phyloP scores from a whole-genome alignment of 2,329 filamentous ascomycete species.

The Stemphylium vesicarium region DNA sequence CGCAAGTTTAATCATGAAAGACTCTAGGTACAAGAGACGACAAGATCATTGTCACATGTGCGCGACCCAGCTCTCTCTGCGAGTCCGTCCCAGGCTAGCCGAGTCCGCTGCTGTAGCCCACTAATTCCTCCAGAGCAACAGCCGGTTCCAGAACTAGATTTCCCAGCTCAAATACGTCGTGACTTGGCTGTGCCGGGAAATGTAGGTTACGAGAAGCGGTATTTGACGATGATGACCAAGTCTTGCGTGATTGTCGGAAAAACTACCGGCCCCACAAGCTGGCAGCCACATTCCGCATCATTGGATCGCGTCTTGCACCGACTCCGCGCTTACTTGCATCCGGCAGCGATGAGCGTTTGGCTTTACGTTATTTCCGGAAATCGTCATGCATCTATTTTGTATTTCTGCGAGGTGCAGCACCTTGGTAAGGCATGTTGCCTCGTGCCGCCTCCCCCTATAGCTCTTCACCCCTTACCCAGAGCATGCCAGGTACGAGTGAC shows the following conservation, averaged over 20 bases:
- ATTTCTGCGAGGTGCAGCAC: background rate
- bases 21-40: too few species aligned
- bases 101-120: too few species aligned
- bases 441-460: too few species aligned
- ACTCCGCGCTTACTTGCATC: background rate
- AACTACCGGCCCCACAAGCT: background rate
- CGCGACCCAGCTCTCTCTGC: too few species aligned
- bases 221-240: background rate
- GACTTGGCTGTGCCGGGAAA: too few species aligned
- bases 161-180: too few species aligned
- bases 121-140: too few species aligned
- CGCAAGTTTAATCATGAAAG: too few species aligned
- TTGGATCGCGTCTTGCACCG: background rate
- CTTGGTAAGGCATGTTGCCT: background rate
- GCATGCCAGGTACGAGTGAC: background rate
- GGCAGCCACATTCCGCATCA: background rate
- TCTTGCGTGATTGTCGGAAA: conserved; percentile 3
- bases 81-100: too few species aligned
- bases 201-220: background rate
- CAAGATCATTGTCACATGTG: too few species aligned
- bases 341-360: background rate
- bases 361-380: conserved; percentile 1
- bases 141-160: too few species aligned
- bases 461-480: background rate
- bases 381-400: background rate